Evolutionary conservation across 495 filamentous ascomycete genomes (phyloP), one percentile per base, ranked within the genome.

Genomic region (Penicillium macrosclerotiorum): DNA sequence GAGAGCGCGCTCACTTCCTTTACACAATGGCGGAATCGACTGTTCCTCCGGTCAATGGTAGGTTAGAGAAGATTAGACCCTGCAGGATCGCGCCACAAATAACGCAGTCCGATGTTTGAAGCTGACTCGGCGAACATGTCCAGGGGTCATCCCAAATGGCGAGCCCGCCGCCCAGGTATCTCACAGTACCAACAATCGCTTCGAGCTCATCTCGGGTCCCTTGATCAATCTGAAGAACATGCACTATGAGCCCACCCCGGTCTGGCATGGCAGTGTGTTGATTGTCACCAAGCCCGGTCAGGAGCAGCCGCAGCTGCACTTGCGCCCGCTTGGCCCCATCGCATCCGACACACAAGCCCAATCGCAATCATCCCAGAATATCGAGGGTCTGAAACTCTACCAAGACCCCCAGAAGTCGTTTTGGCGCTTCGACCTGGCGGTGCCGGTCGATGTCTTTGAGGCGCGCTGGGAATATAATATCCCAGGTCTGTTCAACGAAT

Each of bases 211-310:
- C 25, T 88, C 84, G 54, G 90, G 90, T 11, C 90, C 90, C 7
- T 65, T 95, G 44, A 65, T 96, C 55, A 95, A 95, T 65, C 89
- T 92, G 63, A 80, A 83, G 51, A 82, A 84, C 58, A 93, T 90
- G 86, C 83, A 84, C 64, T 76, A 78, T 31, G 72, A 69, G 38
- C 55, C 64, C 8, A 58, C 63, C 8, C 67, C 79, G 7, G 60
- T 67, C 19, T 96, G 90, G 90, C 75, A 86, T 55, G 90, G 90
- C 22, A 93, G 86, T 59, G 86, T 95, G 11, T 67, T 95, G 58
- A 71, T 95, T 38, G 88, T 95, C 29, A 85, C 81, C 26, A 81
- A 75, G 32, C 84, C 87, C 1, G 82, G 83, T 9, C 73, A 74
- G 52, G 64, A 57, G 11, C 64, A 73, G 37, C 79, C 78, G 17